These are phyloP conservation scores for Paramyrothecium sp. DNA, from an alignment of 2,329 filamentous ascomycete species.

Conservation along the genomic window DNA sequence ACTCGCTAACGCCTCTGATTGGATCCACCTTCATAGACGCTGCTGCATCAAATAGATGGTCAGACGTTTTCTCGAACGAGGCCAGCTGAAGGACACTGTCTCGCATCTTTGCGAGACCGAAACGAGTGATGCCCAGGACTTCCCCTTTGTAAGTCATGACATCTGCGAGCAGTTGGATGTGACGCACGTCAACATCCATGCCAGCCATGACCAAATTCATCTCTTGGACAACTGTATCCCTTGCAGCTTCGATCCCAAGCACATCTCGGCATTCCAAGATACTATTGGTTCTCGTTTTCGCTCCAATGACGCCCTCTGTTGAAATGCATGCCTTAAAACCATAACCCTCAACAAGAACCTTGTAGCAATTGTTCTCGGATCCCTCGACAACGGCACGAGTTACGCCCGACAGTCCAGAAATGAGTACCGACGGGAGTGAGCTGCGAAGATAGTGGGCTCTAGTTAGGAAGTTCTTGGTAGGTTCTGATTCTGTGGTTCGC, in stretches of 20 bases:
- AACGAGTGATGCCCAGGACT: conserved; percentile 94
- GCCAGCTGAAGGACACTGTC: conserved; percentile 92
- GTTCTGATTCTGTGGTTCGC: too few species aligned
- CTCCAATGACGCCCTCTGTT: conserved; percentile 85
- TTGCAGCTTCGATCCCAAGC: conserved; percentile 91
- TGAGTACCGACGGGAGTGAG: conserved; percentile 75
- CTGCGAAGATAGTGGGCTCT: conserved; percentile 85
- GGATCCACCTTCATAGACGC: conserved; percentile 87
- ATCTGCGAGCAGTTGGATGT: conserved; percentile 96
- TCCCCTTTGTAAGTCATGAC: conserved; percentile 99
- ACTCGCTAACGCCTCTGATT: conserved; percentile 92
- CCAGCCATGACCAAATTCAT: conserved; percentile 86
- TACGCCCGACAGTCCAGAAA: conserved; percentile 86
- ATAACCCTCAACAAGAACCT: conserved; percentile 91
- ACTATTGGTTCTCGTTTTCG: conserved; percentile 73
- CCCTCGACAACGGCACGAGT: conserved; percentile 86
- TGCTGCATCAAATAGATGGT: conserved; percentile 94
- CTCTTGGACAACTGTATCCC: conserved; percentile 84
- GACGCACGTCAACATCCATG: conserved; percentile 95
- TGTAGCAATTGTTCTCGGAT: conserved; percentile 65
- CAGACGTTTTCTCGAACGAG: conserved; percentile 96
- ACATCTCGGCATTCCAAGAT: conserved; percentile 87
- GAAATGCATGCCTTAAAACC: conserved; percentile 88
- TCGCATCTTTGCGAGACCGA: conserved; percentile 94
- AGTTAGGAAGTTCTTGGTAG: conserved; percentile 57